Evolutionary conservation across 176 grass and related monocot genomes (phyloP), one percentile per base, ranked within the genome.

Genomic region (Ensete glaucum): DNA sequence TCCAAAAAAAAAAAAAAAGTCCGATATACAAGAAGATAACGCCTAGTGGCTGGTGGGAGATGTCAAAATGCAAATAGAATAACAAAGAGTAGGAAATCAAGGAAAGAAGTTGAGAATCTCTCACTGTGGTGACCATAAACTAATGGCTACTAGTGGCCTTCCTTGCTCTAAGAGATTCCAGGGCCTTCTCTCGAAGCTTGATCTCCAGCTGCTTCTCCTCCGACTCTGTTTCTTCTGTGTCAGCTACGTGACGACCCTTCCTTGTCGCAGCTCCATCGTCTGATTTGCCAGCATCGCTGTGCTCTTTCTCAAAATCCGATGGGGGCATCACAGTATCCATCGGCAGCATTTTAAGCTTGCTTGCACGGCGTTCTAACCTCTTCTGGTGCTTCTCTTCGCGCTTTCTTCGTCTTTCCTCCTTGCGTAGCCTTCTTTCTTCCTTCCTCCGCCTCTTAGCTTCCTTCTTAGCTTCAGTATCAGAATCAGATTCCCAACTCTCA

Each of bases 141-240:
- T 83, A 94, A 76, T 81, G 82, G n/a, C 72, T 88, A 57, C 72
- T 88, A 57, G 78, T 56, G 50, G 82, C 85, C 58, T 94, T 97
- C 74, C 91, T 94, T 58, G 86, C 91, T 82, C 85, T 80, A 75
- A 99, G 86, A 64, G 86, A 83, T 80, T 89, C 84, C 52, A 99
- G 91, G 49, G 96, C 96, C 84, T 81, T 99, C 79, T 91, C 85
- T 24, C 88, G 85, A 73, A 99, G 89, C 81, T 91, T 88, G 57
- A 85, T 77, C 90, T 99, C 95, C 62, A 99, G 88, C 71, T 78
- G 84, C 67, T 89, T 87, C 56, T 83, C 88, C 84, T 85, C 89
- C 19, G 83, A 82, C 62, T 85, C 83, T 55, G 64, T 52, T 50
- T 80, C 78, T 83, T 73, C 85, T 34, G 64, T 0, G 34, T 43